Evolutionary conservation across 176 grass and related monocot species (phyloP).

Genomic region (Cenchrus purpureus): DNA sequence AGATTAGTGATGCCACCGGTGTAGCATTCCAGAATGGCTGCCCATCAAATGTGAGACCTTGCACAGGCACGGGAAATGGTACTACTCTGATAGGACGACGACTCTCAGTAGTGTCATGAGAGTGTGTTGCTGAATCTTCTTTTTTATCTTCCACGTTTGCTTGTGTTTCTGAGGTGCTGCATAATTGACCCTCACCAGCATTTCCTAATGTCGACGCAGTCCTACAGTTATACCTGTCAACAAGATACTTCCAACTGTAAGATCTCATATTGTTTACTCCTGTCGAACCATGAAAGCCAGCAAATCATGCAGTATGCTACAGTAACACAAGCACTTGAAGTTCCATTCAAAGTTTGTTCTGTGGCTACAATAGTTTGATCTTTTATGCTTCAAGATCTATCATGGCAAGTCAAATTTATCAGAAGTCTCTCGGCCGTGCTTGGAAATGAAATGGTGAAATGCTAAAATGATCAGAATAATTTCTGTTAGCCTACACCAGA

Average conservation of each 20-base stretch:
- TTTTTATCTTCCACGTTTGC: slow-evolving; percentile 45
- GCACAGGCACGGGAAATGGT: slow-evolving; percentile 64
- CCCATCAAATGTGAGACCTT: slow-evolving; percentile 64
- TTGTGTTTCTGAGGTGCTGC: slow-evolving; percentile 51
- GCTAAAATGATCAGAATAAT: background rate
- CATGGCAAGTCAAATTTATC: background rate
- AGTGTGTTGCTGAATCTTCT: slow-evolving; percentile 27
- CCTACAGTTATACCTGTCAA: slow-evolving; percentile 75
- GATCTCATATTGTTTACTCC: slow-evolving; percentile 25
- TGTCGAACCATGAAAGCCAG: background rate
- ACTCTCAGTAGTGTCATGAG: slow-evolving; percentile 49
- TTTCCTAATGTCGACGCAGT: slow-evolving; percentile 31
- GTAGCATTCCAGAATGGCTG: slow-evolving; percentile 52
- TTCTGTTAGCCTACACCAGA: background rate
- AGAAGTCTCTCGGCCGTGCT: background rate
- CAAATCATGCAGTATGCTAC: background rate
- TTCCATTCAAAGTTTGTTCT: background rate
- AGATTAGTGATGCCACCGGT: slow-evolving; percentile 46
- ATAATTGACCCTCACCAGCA: slow-evolving; percentile 41
- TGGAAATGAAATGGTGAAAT: slow-evolving; percentile 25
- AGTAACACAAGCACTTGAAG: background rate
- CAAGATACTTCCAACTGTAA: slow-evolving; percentile 24
- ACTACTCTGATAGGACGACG: slow-evolving; percentile 69
- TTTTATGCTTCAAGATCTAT: slow-evolving; percentile 18
- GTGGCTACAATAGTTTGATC: background rate